Evolutionary conservation across 1,284 basidiomycete species (phyloP), one percentile per base, ranked within the genome.

Genomic region (Melampsora larici-populina): DNA sequence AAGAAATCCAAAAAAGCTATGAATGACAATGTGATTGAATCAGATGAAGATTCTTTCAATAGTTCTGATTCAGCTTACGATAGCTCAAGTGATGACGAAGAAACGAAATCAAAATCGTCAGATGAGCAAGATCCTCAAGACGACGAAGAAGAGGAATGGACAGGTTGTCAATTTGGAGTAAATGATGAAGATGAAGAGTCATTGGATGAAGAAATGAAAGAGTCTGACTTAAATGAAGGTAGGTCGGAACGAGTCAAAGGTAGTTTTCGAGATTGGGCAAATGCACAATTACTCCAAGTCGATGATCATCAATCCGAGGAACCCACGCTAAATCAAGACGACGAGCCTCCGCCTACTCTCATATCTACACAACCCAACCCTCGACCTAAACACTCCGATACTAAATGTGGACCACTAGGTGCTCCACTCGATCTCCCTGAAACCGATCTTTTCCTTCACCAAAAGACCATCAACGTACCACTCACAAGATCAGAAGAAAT

Each of bases 401-500:
- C 68, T 51, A 55, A 66, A 31, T 78, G 75, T 51, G 75, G 75
- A n/a, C 75, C 75, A 26, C 43, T 78, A 43, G 75, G 75, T n/a
- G 62, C 33, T 26, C 46, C 75, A 4, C 49, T 70, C 31, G 75
- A 78, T 58, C 33, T 78, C 65, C 75, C 75, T 18, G 68, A 64
- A 64, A 78, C 65, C 62, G 74, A 72, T 69, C 78, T 79, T 1
- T 78, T 80, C n/a, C 74, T 79, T 24, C 78, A 83, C 46, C 79
- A 77, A 55, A 79, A 68, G 77, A 81, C 79, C 21, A 89, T 88
- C 79, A 85, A 87, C 60, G 87, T 94, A n/a, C 84, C 85, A 0
- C 87, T 98, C 49, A 86, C 85, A 36, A 89, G 96, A 13, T 88
- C 90, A 0, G 82, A 87, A 46, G 92, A 92, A 46, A 89, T 97